Conservation (phyloP, 345 rosid genomes). For the Aquilaria malaccensis region DNA sequence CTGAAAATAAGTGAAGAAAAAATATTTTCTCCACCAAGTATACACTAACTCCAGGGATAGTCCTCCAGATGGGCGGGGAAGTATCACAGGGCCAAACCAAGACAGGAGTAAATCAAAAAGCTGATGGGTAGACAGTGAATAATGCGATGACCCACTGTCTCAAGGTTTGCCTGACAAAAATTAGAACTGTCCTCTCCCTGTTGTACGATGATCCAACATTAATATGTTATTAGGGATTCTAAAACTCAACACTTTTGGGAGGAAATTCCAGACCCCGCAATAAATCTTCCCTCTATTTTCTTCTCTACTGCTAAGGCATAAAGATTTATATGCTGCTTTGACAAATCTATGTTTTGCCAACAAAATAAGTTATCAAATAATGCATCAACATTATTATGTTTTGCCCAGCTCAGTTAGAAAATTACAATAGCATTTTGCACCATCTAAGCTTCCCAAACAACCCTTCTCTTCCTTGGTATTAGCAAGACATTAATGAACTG, state of each 20-base stretch:
- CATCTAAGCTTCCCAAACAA: too few relatives aligned
- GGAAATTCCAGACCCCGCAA: conserved; percentile 27
- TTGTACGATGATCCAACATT: conserved; percentile 49
- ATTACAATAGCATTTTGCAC: too few relatives aligned
- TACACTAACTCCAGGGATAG: conserved; percentile 20
- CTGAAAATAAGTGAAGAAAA: too few relatives aligned
- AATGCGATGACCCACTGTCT: conserved; percentile 43
- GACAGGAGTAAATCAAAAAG: conserved; percentile 41
- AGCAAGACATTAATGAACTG: too few relatives aligned
- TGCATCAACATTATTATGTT: too few relatives aligned
- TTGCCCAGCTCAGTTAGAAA: too few relatives aligned
- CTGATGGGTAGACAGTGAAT: conserved; percentile 21
- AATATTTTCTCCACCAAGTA: conserved; percentile 12
- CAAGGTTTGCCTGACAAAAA: conserved; percentile 42
- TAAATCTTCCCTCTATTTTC: conserved; percentile 16
- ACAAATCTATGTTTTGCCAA: too few relatives aligned
- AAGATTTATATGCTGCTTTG: too few relatives aligned
- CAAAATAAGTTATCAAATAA: too few relatives aligned
- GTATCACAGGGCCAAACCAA: conserved; percentile 34
- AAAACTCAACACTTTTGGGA: conserved; percentile 29
- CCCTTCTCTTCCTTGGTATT: too few relatives aligned
- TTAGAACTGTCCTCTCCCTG: conserved; percentile 48
- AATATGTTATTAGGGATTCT: conserved; percentile 31
- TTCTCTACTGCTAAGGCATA: too few relatives aligned
- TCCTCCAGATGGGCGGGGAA: conserved; percentile 27